Evolutionary conservation across 2,329 filamentous ascomycete genomes (phyloP).

Genomic region (Sarocladiaceae sp.): DNA sequence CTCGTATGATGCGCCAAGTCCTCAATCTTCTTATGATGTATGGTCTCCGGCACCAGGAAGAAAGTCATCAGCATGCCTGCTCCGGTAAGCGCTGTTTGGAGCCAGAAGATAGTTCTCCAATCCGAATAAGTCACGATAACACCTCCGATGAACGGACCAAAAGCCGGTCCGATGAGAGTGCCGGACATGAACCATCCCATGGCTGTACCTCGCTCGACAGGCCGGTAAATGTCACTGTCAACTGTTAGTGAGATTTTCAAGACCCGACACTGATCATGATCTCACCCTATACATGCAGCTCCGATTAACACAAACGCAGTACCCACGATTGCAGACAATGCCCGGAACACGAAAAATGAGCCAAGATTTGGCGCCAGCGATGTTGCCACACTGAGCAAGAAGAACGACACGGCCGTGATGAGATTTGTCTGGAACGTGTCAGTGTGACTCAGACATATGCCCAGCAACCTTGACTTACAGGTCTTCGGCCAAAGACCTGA

Average conservation of each 20-base stretch:
- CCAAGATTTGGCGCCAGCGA: constrained; percentile 67
- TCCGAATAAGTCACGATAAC: constrained; percentile 70
- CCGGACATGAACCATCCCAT: constrained; percentile 70
- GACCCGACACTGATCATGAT: too few relatives aligned
- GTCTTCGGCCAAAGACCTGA: constrained; percentile 56
- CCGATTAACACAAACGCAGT: constrained; percentile 72
- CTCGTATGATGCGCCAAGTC: constrained; percentile 55
- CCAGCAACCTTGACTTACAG: constrained; percentile 35
- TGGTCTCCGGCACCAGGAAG: constrained; percentile 69
- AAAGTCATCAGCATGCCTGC: constrained; percentile 54
- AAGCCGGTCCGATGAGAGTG: constrained; percentile 66
- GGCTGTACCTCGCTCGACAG: constrained; percentile 66
- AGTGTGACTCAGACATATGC: background rate
- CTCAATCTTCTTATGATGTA: constrained; percentile 57
- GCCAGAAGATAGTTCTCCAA: constrained; percentile 75
- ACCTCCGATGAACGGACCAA: constrained; percentile 68
- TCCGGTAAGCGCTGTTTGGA: constrained; percentile 66
- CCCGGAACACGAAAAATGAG: constrained; percentile 69
- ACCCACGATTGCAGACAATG: constrained; percentile 70
- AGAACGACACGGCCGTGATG: constrained; percentile 58
- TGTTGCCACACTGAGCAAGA: constrained; percentile 66
- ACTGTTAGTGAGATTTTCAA: constrained; percentile 10
- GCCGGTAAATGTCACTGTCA: constrained; percentile 54
- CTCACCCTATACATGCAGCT: constrained; percentile 60
- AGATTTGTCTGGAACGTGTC: constrained; percentile 32